Base-by-base conservation (phyloP, 2,329 filamentous ascomycete genomes). In the Drechslerella coelobrocha region DNA sequence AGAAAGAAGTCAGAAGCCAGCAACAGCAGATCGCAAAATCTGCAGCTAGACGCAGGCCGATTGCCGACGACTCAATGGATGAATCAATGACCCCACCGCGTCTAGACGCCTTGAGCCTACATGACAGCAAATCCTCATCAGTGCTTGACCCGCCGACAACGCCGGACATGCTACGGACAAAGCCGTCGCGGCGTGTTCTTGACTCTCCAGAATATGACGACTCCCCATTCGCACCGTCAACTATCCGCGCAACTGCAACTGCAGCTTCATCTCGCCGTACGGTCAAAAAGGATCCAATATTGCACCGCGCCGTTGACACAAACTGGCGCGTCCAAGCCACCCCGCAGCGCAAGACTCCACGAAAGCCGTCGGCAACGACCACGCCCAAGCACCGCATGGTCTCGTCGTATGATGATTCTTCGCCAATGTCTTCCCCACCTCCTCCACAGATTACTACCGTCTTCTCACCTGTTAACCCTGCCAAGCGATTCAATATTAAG, bases 301-400 rank as follows among this genome's bases (percentile, higher is more conserved):
- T 99, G 41, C 93, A 97, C 78, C 90, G 89, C 66, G 84, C 97
- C n/a, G 85, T 96, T 3, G 92, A 97, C 82, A 97, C 95, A 80
- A 97, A 90, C 65, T 99, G 96, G 81, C 90, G 93, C 29, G 84
- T 99, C 23, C 91, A 95, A 79, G 91, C 93, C 4, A 99, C 94
- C 8, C 94, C 94, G 0, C 88, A 94, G 74, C 62, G 63, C 31
- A 60, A 76, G 76, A 54, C 73, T 2, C 60, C 72, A 10, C 60
- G 72, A 19, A 81, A 81, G 26, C 78, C 79, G 31, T 79, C 79
- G 0, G 80, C 81, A 4, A 75, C 77, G 17, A 77, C 78, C 2
- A 76, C 76, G 7, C 76, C 76, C 8, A 77, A 77, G 12, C 29
- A 57, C 78, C 26, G 73, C 75, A 17, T 73, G 62, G 47, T 78